phyloP scores from a whole-genome alignment of 208 protist species.

The Acanthamoeba royreba region DNA sequence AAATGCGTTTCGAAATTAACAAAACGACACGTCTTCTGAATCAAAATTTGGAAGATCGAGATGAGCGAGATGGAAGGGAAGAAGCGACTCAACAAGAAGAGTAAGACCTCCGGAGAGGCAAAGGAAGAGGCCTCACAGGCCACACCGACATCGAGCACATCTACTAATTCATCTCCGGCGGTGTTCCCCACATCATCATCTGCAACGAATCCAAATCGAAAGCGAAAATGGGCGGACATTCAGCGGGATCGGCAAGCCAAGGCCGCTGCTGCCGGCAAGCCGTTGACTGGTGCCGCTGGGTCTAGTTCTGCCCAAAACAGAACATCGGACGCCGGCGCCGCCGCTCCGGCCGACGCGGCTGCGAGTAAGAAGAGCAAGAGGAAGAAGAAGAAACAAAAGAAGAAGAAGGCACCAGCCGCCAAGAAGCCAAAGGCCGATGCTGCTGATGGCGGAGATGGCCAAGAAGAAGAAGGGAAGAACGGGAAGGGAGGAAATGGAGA shows the following conservation, averaged over 20 bases:
- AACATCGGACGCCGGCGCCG: not conserved
- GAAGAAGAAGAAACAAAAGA: not conserved
- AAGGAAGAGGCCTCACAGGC: not conserved
- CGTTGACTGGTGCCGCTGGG: too few species aligned
- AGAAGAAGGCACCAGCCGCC: not conserved
- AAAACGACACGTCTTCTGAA: too few species aligned
- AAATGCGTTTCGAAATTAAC: too few species aligned
- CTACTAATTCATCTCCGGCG: too few species aligned
- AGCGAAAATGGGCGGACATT: constrained; percentile 5
- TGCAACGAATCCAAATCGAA: not conserved
- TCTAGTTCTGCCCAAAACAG: not conserved
- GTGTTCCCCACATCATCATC: not conserved
- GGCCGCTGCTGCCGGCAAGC: not conserved
- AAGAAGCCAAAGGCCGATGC: not conserved
- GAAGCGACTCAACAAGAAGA: too few species aligned
- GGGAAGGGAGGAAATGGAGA: not conserved
- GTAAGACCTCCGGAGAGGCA: too few species aligned
- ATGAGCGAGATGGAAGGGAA: too few species aligned
- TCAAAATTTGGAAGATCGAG: too few species aligned
- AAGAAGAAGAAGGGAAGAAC: not conserved
- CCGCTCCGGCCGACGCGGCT: not conserved
- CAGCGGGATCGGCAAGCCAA: not conserved
- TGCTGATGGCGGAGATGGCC: not conserved
- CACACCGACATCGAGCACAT: not conserved
- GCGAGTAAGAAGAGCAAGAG: not conserved